phyloP scores from a whole-genome alignment of 2,329 filamentous ascomycete genomes.

The Botrytis cinerea region DNA sequence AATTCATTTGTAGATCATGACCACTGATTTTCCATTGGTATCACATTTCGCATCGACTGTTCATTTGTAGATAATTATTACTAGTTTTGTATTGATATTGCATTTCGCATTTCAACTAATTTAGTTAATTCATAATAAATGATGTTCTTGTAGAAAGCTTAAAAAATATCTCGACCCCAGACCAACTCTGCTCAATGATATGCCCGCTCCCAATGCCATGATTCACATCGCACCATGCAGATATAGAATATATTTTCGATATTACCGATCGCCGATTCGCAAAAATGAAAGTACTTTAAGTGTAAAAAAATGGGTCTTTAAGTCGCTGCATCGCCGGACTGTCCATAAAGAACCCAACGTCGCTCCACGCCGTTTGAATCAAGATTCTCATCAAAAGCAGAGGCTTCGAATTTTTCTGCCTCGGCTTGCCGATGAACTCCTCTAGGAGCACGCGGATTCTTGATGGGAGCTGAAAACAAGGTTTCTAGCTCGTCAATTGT shows the following conservation, averaged over 20 bases:
- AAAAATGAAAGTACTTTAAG: not conserved
- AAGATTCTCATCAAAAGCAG: not conserved
- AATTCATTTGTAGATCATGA: too few relatives aligned
- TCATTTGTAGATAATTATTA: too few relatives aligned
- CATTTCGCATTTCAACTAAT: too few relatives aligned
- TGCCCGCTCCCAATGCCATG: too few relatives aligned
- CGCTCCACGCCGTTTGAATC: not conserved
- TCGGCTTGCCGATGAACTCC: not conserved
- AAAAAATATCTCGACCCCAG: too few relatives aligned
- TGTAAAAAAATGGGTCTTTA: not conserved
- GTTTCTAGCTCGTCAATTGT: not conserved
- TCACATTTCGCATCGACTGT: too few relatives aligned
- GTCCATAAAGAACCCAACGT: not conserved
- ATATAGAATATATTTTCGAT: not conserved
- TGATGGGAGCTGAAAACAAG: not conserved
- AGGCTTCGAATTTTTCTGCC: not conserved
- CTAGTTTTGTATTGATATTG: too few relatives aligned
- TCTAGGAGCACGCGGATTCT: not conserved
- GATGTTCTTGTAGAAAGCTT: too few relatives aligned
- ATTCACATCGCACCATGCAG: not conserved
- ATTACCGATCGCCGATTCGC: not conserved
- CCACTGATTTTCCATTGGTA: not conserved
- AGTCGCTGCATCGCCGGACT: too few relatives aligned
- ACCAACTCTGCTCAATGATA: too few relatives aligned
- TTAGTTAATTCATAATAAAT: too few relatives aligned